Evolutionary conservation across 2,329 filamentous ascomycete genomes (phyloP).

Genomic region (Blastomyces emzantsi): DNA sequence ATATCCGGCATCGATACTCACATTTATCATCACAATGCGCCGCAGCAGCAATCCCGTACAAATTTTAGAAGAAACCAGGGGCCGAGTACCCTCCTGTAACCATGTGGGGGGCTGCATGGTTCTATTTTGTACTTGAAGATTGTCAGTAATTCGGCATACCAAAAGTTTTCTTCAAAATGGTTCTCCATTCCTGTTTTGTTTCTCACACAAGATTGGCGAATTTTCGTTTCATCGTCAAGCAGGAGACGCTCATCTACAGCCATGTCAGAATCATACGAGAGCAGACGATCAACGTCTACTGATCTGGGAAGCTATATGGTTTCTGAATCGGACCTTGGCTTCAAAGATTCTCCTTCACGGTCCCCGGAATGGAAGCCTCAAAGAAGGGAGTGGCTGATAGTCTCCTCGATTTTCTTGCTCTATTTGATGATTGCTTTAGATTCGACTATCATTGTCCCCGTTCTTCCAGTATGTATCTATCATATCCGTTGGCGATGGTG

Average conservation of each 20-base stretch:
- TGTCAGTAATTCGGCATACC: not conserved
- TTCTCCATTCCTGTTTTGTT: not conserved
- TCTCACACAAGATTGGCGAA: not conserved
- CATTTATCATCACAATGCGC: not conserved
- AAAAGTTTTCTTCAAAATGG: not conserved
- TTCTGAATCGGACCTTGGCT: not conserved
- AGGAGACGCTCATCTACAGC: not conserved
- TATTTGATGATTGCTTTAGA: slow-evolving; percentile 9
- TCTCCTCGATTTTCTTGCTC: slow-evolving; percentile 6
- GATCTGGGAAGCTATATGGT: slow-evolving; percentile 1
- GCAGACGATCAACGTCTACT: slow-evolving; percentile 4
- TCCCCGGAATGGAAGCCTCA: slow-evolving; percentile 4
- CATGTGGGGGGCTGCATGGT: not conserved
- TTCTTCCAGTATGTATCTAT: slow-evolving; percentile 4
- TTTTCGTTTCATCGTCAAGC: not conserved
- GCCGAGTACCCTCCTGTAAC: not conserved
- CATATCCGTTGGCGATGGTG: not conserved
- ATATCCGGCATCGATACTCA: not conserved
- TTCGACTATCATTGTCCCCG: slow-evolving; percentile 9
- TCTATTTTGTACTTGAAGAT: not conserved
- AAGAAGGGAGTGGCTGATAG: slow-evolving; percentile 5
- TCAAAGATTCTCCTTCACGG: not conserved
- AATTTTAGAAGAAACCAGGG: not conserved
- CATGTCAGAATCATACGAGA: slow-evolving; percentile 6
- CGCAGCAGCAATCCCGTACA: not conserved